Evolutionary conservation across 1,139 yeast genomes (phyloP).

Genomic region (Pichia sp.): DNA sequence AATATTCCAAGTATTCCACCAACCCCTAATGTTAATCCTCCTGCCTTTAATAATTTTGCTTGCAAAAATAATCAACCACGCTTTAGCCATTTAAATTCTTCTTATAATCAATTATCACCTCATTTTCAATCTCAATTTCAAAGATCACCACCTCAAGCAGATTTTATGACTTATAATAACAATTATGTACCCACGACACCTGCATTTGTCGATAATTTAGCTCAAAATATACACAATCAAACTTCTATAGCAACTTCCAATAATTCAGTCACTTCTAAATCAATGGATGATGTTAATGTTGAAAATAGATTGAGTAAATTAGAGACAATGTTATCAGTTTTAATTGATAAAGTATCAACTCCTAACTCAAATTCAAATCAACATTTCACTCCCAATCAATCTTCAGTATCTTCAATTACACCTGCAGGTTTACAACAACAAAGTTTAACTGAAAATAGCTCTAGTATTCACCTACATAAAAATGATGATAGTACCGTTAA

Average conservation of each 20-base stretch:
- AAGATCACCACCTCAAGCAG: background rate
- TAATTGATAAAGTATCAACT: constrained; percentile 13
- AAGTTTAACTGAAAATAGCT: background rate
- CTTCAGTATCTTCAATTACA: background rate
- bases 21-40: background rate
- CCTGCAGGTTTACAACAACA: background rate
- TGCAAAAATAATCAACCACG: background rate
- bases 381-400: background rate
- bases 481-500: too few relatives aligned
- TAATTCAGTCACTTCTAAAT: background rate
- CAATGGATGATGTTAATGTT: background rate
- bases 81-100: background rate
- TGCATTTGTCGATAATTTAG: background rate
- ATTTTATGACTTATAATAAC: background rate
- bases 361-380: background rate
- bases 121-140: background rate
- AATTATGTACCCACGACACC: background rate
- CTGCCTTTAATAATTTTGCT: background rate
- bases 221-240: background rate
- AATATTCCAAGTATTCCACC: background rate
- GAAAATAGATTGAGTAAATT: constrained; percentile 19
- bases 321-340: constrained; percentile 24
- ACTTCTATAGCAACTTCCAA: background rate
- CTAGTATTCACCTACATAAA: background rate
- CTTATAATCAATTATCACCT: background rate